These are phyloP conservation scores for Parasitella parasitica DNA, from an alignment of 371 early-diverging fungal genomes.

Conservation along the genomic window DNA sequence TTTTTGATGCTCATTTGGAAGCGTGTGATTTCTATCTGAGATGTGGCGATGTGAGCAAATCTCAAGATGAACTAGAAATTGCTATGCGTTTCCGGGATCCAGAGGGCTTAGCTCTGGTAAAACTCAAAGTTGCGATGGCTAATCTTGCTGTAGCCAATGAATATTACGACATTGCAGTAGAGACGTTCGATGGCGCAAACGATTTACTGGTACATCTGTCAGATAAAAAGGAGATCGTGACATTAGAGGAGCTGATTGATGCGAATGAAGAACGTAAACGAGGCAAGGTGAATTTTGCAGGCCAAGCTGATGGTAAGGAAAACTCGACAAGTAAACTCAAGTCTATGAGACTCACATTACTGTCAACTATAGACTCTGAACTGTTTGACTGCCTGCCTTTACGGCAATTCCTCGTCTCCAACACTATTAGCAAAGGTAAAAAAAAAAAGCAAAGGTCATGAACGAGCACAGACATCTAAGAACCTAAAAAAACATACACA, in stretches of 20 bases:
- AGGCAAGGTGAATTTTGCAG: neutral
- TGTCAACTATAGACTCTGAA: neutral
- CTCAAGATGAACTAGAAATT: conserved; percentile 19
- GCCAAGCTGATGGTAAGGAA: neutral
- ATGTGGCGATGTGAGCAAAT: conserved; percentile 43
- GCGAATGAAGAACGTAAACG: neutral
- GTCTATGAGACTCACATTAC: neutral
- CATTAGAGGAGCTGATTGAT: neutral
- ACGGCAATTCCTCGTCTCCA: conserved; percentile 4
- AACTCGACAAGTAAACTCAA: neutral
- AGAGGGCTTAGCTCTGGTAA: conserved; percentile 18
- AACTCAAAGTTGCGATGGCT: conserved; percentile 42
- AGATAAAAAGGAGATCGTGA: conserved; percentile 14
- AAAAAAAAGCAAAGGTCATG: neutral
- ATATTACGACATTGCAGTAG: conserved; percentile 40
- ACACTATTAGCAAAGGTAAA: conserved; percentile 15
- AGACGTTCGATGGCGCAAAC: conserved; percentile 45
- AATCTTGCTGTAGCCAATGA: conserved; percentile 42
- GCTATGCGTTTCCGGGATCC: conserved; percentile 2
- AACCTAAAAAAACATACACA: too few relatives aligned
- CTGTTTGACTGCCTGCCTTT: conserved; percentile 18
- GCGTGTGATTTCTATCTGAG: conserved; percentile 60
- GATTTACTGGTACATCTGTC: conserved; percentile 45
- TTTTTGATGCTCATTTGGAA: conserved; percentile 41
- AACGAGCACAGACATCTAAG: too few relatives aligned